Evolutionary conservation across 768 basidiomycete species (phyloP), one percentile per base, ranked within the genome.

Genomic region (Lentinula lateritia): DNA sequence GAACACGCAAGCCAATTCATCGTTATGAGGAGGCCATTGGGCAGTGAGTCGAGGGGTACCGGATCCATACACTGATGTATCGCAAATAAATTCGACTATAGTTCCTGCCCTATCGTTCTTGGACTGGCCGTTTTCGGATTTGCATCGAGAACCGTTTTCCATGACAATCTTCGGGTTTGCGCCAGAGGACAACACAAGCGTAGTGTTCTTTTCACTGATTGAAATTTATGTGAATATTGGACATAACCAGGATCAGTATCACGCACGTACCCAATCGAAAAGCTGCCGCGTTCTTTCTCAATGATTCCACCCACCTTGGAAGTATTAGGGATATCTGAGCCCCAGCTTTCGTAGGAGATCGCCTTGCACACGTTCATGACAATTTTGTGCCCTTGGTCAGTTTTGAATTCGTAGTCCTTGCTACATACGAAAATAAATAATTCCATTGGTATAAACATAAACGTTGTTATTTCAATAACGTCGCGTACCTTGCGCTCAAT

Each of bases 11-110:
- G 84, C 84, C 32, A 68, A 69, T 8, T 87, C 82, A 38, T 88
- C 85, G 15, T 83, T 81, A 8, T 76, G 75, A 7, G 85, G 83
- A 5, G 90, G 90, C 23, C 93, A 81, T 53, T 89, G 85, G 1
- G 83, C 86, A 2, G 92, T 71, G 4, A 95, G 77, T 16, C 75
- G 68, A 9, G 81, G 80, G 65, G 63, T 68, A 65, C 89, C 89
- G 55, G 74, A 72, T 6, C 81, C 80, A 66, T 82, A 85, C 6
- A 86, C 82, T 2, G 83, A 78, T 10, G 76, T 77, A 63, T 92
- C 91, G 70, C 93, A 95, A 32, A 89, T 77, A 68, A 95, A 95
- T 63, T 88, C 80, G 39, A 94, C 81, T 20, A 84, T 79, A 2
- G 91, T 83, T 5, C 88, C 89, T 7, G 83, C 89, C 20, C 74